phyloP scores from a whole-genome alignment of 2,329 filamentous ascomycete genomes.

The Didymellaceae sp. region DNA sequence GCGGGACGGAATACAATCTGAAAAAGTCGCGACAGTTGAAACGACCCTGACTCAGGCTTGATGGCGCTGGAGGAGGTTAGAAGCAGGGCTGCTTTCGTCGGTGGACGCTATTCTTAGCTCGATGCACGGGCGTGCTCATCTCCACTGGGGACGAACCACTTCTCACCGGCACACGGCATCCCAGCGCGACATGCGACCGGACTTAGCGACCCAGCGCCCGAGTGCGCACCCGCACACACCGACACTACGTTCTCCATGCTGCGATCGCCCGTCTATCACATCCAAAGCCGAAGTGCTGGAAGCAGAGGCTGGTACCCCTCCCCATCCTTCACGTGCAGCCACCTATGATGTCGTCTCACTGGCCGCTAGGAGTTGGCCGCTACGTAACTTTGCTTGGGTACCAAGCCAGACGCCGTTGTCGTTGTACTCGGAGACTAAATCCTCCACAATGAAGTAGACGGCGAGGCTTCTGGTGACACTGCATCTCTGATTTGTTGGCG shows the following conservation, averaged over 20 bases:
- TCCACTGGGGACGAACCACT: conserved; percentile 15
- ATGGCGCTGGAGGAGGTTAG: conserved; percentile 13
- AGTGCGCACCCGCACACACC: conserved; percentile 18
- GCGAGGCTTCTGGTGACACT: conserved; percentile 17
- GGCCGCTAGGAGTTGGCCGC: conserved; percentile 10
- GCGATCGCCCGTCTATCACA: conserved; percentile 36
- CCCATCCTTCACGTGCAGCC: conserved; percentile 29
- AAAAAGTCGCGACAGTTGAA: conserved; percentile 17
- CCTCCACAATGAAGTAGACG: conserved; percentile 4
- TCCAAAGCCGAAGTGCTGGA: conserved; percentile 31
- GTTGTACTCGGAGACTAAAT: conserved; percentile 15
- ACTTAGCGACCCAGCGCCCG: conserved; percentile 17
- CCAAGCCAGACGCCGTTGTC: conserved; percentile 9
- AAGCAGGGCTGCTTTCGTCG: conserved; percentile 18
- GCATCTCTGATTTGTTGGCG: conserved; percentile 9
- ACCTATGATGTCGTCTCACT: conserved; percentile 41
- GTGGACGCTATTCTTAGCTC: conserved; percentile 16
- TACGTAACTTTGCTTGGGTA: conserved; percentile 17
- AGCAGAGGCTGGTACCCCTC: conserved; percentile 15
- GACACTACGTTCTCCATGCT: conserved; percentile 27
- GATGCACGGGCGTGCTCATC: conserved; percentile 5
- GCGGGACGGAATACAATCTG: conserved; percentile 8
- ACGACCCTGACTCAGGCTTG: conserved; percentile 15
- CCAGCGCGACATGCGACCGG: conserved; percentile 21
- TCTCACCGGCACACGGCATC: conserved; percentile 20